phyloP scores from a whole-genome alignment of 2,329 filamentous ascomycete species.

The Plenodomus biglobosus region DNA sequence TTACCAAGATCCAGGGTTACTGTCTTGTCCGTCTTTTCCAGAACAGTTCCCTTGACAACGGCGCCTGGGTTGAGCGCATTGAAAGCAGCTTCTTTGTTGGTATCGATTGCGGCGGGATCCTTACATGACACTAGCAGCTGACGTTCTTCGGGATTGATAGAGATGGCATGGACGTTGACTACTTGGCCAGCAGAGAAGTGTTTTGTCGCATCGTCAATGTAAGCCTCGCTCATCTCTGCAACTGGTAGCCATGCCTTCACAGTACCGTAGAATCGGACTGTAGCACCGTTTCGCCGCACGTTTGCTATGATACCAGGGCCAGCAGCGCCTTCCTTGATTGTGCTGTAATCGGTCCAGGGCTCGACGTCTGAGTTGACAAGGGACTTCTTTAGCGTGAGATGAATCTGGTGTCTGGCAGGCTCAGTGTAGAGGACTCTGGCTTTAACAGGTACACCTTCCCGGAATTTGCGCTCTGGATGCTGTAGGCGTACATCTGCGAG shows the following conservation, averaged over 20 bases:
- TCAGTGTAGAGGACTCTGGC: constrained; percentile 83
- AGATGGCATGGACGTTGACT: constrained; percentile 84
- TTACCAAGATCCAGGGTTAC: constrained; percentile 71
- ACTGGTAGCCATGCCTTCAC: constrained; percentile 87
- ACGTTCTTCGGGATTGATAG: constrained; percentile 69
- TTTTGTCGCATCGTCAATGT: constrained; percentile 82
- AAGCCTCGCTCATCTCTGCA: constrained; percentile 97
- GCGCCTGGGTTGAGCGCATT: constrained; percentile 72
- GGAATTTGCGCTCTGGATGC: constrained; percentile 95
- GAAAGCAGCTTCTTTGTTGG: constrained; percentile 72
- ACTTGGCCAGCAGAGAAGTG: constrained; percentile 92
- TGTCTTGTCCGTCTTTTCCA: constrained; percentile 48
- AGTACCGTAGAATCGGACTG: constrained; percentile 87
- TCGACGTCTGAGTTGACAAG: constrained; percentile 84
- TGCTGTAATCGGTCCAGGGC: constrained; percentile 77
- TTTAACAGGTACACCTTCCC: constrained; percentile 80
- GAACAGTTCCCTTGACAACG: constrained; percentile 71
- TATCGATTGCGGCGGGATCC: constrained; percentile 76
- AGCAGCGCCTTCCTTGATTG: constrained; percentile 72
- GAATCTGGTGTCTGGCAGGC: constrained; percentile 72
- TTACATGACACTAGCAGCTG: constrained; percentile 91
- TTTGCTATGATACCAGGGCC: constrained; percentile 86
- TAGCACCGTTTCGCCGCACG: constrained; percentile 74
- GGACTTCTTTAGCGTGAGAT: constrained; percentile 91
- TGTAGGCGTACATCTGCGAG: constrained; percentile 84